Evolutionary conservation across 495 filamentous ascomycete genomes (phyloP).

Genomic region (Melanomma pulvis-pyrius): DNA sequence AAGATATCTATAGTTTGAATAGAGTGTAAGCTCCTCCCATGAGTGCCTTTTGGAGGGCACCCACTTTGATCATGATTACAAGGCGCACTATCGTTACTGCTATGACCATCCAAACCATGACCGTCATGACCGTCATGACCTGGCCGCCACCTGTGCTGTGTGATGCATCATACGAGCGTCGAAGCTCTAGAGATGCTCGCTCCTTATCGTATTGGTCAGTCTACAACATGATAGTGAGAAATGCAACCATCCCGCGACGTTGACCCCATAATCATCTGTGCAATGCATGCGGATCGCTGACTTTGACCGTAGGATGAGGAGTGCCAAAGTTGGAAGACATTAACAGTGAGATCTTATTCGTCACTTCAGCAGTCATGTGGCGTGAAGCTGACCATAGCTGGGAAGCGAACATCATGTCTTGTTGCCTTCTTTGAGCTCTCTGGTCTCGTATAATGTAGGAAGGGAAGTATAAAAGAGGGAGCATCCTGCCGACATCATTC

Average conservation of each 20-base stretch:
- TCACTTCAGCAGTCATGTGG: not conserved
- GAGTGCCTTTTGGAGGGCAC: not conserved
- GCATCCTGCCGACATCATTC: not conserved
- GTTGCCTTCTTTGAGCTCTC: not conserved
- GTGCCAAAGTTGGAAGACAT: not conserved
- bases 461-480: not conserved
- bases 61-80: too few species aligned
- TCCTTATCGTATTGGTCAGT: not conserved
- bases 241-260: not conserved
- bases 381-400: not conserved
- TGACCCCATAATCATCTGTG: not conserved
- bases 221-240: not conserved
- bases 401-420: not conserved
- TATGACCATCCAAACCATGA: not conserved
- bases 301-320: not conserved
- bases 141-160: not conserved
- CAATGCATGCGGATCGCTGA: not conserved
- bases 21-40: too few species aligned
- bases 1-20: too few species aligned
- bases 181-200: not conserved
- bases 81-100: too few species aligned
- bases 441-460: not conserved
- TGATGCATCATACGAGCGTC: not conserved
- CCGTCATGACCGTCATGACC: not conserved
- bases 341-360: not conserved